Percentiles rank a stretch among this genome's conserved stretches.
phyloP scores from a whole-genome alignment of 1,139 yeast species.

The Candida mesenterica region DNA sequence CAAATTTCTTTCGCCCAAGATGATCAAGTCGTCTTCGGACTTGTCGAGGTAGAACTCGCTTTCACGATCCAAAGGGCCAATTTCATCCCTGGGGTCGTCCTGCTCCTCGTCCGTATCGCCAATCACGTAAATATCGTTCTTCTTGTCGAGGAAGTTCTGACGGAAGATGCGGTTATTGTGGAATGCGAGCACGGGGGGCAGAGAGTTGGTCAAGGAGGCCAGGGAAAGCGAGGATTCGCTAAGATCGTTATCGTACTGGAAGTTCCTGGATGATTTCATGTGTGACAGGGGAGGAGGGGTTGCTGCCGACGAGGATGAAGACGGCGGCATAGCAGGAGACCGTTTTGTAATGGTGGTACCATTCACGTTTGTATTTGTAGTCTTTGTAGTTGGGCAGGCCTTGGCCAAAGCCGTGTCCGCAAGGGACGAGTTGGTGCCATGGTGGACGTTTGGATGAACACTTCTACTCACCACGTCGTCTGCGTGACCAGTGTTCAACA shows the following conservation, averaged over 20 bases:
- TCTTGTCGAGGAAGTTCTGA: constrained; percentile 10
- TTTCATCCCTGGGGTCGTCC: constrained; percentile 4
- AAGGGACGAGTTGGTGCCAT: too few relatives aligned
- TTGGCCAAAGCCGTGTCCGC: constrained; percentile 4
- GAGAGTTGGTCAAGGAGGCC: constrained; percentile 12
- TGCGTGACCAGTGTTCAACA: constrained; percentile 9
- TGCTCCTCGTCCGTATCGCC: constrained; percentile 16
- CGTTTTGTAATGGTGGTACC: constrained; percentile 4
- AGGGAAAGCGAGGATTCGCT: constrained; percentile 13
- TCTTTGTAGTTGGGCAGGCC: constrained; percentile 10
- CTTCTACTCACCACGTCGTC: too few relatives aligned
- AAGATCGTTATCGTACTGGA: constrained; percentile 14
- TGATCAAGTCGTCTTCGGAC: constrained; percentile 10
- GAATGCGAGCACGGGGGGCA: constrained; percentile 9
- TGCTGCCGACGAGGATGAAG: constrained; percentile 1
- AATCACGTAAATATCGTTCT: constrained; percentile 11
- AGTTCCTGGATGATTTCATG: constrained; percentile 3
- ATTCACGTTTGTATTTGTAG: constrained; percentile 8
- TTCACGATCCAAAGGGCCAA: constrained; percentile 7
- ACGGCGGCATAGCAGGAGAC: background rate
- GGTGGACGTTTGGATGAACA: too few relatives aligned
- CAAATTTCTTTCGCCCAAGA: constrained; percentile 18
- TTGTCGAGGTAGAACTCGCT: constrained; percentile 1
- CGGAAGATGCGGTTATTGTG: constrained; percentile 9
- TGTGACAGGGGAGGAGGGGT: constrained; percentile 7